A percentile compares a stretch with the other conserved stretches of the same genome.
Conservation (phyloP, 1,284 basidiomycete species). For the Xerocomus minutiporus region DNA sequence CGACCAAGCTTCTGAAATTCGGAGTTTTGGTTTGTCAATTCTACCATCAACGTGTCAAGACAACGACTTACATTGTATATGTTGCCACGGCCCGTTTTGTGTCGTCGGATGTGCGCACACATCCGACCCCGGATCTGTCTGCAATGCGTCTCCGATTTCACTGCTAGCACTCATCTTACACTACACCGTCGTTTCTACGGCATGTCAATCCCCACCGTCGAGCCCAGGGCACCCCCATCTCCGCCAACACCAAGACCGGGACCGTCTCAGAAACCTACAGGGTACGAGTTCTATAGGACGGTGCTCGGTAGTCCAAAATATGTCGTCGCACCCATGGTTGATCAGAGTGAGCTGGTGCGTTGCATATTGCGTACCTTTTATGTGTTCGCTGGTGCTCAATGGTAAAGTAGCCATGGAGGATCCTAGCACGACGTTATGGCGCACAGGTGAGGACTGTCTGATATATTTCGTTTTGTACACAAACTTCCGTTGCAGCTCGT, state of each 20-base stretch:
- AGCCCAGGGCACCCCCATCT: not conserved
- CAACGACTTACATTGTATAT: no score
- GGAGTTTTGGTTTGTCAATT: no score
- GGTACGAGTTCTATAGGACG: conserved; percentile 56
- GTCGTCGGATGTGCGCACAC: conserved; percentile 3
- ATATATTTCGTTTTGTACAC: not conserved
- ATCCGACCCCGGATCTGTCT: conserved; percentile 1
- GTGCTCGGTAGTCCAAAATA: conserved; percentile 80
- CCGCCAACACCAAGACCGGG: not conserved
- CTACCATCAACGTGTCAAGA: no score
- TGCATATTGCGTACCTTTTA: not conserved
- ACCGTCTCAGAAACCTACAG: conserved; percentile 14
- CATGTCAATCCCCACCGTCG: conserved; percentile 5
- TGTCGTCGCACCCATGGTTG: conserved; percentile 96
- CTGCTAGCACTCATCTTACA: not conserved
- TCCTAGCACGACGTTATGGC: conserved; percentile 83
- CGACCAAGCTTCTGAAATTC: no score
- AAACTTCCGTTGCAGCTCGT: conserved; percentile 48
- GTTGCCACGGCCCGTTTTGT: no score
- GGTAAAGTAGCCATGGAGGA: conserved; percentile 75
- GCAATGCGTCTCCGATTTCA: conserved; percentile 4
- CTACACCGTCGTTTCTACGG: conserved; percentile 2
- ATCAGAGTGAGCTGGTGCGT: conserved; percentile 90
- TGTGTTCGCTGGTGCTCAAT: conserved; percentile 3
- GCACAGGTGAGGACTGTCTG: conserved; percentile 49